phyloP scores from a whole-genome alignment of 306 rosid genomes.

The Cercis canadensis region DNA sequence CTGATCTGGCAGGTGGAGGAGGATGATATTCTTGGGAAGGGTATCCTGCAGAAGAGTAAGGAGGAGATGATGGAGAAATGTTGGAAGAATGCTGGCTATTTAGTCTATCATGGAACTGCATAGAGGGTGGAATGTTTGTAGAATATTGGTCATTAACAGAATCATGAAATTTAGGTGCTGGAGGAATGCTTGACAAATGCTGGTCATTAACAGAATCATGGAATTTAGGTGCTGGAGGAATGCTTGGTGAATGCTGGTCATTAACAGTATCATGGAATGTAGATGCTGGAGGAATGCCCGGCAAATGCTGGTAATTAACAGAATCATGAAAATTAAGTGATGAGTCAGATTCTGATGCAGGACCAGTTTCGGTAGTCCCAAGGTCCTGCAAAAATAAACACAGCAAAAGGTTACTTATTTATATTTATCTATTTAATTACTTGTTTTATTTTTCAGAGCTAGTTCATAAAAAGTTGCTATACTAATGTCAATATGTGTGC shows the following conservation, averaged over 20 bases:
- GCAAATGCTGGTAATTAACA: slow-evolving; percentile 44
- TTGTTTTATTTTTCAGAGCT: neutral
- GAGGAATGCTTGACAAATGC: slow-evolving; percentile 46
- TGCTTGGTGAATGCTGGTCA: slow-evolving; percentile 36
- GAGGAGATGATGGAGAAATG: slow-evolving; percentile 55
- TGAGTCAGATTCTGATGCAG: slow-evolving; percentile 59
- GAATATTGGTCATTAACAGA: slow-evolving; percentile 46
- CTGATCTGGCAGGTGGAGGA: slow-evolving; percentile 66
- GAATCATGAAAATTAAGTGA: slow-evolving; percentile 51
- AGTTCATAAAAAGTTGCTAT: neutral
- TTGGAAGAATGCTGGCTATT: slow-evolving; percentile 56
- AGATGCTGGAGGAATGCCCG: slow-evolving; percentile 26
- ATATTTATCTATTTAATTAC: slow-evolving; percentile 3
- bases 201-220: slow-evolving; percentile 38
- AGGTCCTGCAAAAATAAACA: slow-evolving; percentile 64
- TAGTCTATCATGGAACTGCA: slow-evolving; percentile 57
- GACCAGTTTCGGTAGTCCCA: slow-evolving; percentile 59
- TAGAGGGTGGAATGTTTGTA: slow-evolving; percentile 52
- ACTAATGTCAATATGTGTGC: neutral
- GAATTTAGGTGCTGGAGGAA: slow-evolving; percentile 51
- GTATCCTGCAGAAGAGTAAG: slow-evolving; percentile 63
- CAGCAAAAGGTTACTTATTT: slow-evolving; percentile 26
- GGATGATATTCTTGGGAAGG: slow-evolving; percentile 71
- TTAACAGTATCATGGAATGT: slow-evolving; percentile 28
- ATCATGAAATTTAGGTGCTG: slow-evolving; percentile 55